Conservation (phyloP, 805 yeast species). For the Clavispora asparagi region DNA sequence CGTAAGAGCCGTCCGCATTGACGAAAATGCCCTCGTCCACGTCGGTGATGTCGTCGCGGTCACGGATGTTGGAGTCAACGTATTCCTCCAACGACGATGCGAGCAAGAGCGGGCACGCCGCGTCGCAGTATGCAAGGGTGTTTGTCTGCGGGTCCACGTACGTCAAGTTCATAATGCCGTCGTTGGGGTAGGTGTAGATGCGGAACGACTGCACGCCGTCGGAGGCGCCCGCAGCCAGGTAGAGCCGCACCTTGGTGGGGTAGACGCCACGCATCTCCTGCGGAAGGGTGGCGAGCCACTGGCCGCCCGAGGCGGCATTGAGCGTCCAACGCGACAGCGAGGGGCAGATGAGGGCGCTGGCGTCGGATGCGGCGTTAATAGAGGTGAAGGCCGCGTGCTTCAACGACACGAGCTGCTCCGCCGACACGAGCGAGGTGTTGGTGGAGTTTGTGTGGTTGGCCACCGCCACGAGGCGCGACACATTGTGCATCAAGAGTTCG, state of each 20-base stretch:
- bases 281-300: slow-evolving; percentile 61
- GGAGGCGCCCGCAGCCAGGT: slow-evolving; percentile 47
- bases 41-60: slow-evolving; percentile 7
- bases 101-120: slow-evolving; percentile 74
- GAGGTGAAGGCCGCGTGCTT: slow-evolving; percentile 49
- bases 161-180: slow-evolving; percentile 87
- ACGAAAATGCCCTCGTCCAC: slow-evolving; percentile 26
- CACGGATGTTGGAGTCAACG: slow-evolving; percentile 20
- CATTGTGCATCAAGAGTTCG: slow-evolving; percentile 35
- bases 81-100: slow-evolving; percentile 28
- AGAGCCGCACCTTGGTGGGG: slow-evolving; percentile 72
- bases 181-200: slow-evolving; percentile 68
- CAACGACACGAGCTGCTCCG: slow-evolving; percentile 59
- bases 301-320: slow-evolving; percentile 46
- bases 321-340: slow-evolving; percentile 50
- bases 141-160: slow-evolving; percentile 73
- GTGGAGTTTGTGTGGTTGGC: slow-evolving; percentile 34
- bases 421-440: slow-evolving; percentile 36
- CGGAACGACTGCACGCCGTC: slow-evolving; percentile 62
- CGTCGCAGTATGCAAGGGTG: slow-evolving; percentile 64
- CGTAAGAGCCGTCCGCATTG: slow-evolving; percentile 29
- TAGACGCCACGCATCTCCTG: slow-evolving; percentile 35
- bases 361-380: slow-evolving; percentile 34
- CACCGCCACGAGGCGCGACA: slow-evolving; percentile 22
- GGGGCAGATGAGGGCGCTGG: slow-evolving; percentile 54